Evolutionary conservation across 1,284 basidiomycete species (phyloP).

Genomic region (Takashimella tepidaria): DNA sequence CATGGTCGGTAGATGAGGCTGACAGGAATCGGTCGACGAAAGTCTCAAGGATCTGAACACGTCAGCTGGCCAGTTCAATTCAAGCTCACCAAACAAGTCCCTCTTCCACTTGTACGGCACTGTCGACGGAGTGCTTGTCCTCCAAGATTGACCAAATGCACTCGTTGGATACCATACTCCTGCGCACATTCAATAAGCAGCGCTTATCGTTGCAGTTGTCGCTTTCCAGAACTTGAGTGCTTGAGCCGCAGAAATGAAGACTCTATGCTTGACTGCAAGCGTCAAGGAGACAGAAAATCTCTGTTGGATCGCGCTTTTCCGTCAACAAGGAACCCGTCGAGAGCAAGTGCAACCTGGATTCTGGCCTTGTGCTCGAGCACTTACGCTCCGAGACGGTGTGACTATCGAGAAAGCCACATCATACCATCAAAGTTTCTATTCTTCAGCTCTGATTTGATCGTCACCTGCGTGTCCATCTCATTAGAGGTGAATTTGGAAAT

Average conservation of each 20-base stretch:
- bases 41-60: neutral
- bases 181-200: constrained; percentile 32
- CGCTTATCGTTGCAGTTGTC: constrained; percentile 32
- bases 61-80: too few species aligned
- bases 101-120: constrained; percentile 51
- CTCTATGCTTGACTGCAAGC: constrained; percentile 39
- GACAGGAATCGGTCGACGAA: neutral
- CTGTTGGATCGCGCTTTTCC: constrained; percentile 42
- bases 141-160: constrained; percentile 50
- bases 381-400: constrained; percentile 45
- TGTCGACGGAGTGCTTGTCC: constrained; percentile 44
- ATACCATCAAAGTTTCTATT: constrained; percentile 33
- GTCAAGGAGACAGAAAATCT: constrained; percentile 35
- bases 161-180: constrained; percentile 46
- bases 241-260: constrained; percentile 36
- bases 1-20: too few species aligned
- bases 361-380: constrained; percentile 35
- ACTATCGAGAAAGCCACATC: constrained; percentile 42
- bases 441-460: neutral
- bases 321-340: constrained; percentile 38
- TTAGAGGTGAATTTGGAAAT: constrained; percentile 35
- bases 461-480: constrained; percentile 44
- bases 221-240: constrained; percentile 32
- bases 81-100: too few species aligned
- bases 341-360: constrained; percentile 35